A percentile compares a stretch with the other conserved stretches of the same genome.
phyloP scores from a whole-genome alignment of 2,329 filamentous ascomycete genomes.

The Neoscytalidium dimidiatum region DNA sequence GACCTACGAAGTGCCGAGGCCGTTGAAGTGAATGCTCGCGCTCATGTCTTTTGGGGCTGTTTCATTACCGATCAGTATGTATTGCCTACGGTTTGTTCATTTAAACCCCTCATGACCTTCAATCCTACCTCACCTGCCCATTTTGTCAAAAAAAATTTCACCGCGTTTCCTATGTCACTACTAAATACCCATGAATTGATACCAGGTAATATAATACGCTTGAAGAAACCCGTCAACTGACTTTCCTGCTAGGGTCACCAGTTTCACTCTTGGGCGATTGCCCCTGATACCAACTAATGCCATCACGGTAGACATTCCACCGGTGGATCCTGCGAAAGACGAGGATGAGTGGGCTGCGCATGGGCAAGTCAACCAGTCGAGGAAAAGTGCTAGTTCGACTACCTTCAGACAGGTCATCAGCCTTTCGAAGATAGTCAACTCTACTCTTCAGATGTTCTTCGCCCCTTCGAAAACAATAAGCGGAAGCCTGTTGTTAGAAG shows the following conservation, averaged over 20 bases:
- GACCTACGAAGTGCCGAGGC: background rate
- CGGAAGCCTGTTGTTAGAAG: constrained; percentile 22
- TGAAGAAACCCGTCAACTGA: background rate
- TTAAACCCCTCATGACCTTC: too few species aligned
- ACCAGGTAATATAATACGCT: background rate
- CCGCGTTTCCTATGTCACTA: background rate
- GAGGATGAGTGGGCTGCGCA: constrained; percentile 21
- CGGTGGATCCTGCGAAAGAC: constrained; percentile 20
- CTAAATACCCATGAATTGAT: background rate
- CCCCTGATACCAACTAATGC: constrained; percentile 24
- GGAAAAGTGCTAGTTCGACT: constrained; percentile 20
- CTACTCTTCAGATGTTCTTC: constrained; percentile 26
- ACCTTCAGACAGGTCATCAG: constrained; percentile 22
- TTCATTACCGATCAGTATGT: constrained; percentile 26
- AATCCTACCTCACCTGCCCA: too few species aligned
- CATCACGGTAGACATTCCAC: constrained; percentile 24
- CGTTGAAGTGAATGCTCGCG: constrained; percentile 13
- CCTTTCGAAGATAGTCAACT: constrained; percentile 26
- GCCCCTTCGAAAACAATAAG: constrained; percentile 23
- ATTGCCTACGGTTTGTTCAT: background rate
- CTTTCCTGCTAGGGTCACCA: constrained; percentile 21
- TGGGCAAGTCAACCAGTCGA: constrained; percentile 10
- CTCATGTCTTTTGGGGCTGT: constrained; percentile 25
- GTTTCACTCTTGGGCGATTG: constrained; percentile 25
- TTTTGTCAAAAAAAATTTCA: too few species aligned